A percentile compares a stretch with the other conserved stretches of the same genome.
phyloP scores from a whole-genome alignment of 2,329 filamentous ascomycete genomes.

The Thelonectria rubi region DNA sequence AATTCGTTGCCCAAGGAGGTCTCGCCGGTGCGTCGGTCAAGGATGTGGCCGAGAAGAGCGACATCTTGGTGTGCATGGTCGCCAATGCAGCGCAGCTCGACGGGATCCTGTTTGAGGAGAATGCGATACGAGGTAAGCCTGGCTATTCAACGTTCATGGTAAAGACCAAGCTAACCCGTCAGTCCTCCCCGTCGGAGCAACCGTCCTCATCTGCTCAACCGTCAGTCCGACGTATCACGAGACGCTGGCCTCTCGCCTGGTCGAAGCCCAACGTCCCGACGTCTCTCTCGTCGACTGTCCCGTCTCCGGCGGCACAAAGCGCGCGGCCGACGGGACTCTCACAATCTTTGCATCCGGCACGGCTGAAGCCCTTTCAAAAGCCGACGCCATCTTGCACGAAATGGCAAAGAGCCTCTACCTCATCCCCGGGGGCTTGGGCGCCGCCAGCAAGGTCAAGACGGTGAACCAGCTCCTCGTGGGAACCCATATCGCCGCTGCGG shows the following conservation, averaged over 20 bases:
- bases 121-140: not conserved
- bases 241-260: not conserved
- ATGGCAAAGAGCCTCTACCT: conserved; percentile 73
- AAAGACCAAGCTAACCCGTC: not conserved
- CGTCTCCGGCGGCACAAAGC: conserved; percentile 40
- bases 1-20: conserved; percentile 5
- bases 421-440: conserved; percentile 67
- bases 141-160: not conserved
- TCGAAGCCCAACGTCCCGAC: not conserved
- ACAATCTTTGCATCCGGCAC: conserved; percentile 77
- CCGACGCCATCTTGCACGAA: conserved; percentile 66
- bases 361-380: conserved; percentile 64
- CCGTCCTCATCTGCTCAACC: conserved; percentile 16
- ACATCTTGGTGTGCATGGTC: conserved; percentile 24
- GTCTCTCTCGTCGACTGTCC: conserved; percentile 49
- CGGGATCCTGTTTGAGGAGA: conserved; percentile 10
- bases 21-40: not conserved
- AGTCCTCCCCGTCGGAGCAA: conserved; percentile 5
- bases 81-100: conserved; percentile 22
- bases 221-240: conserved; percentile 13
- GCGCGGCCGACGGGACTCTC: conserved; percentile 68
- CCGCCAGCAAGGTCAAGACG: conserved; percentile 74
- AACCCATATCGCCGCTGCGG: conserved; percentile 68
- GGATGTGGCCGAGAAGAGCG: not conserved
- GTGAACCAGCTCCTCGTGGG: conserved; percentile 72